Evolutionary conservation across 1,139 yeast species (phyloP).

Genomic region (Blastobotrys elegans): DNA sequence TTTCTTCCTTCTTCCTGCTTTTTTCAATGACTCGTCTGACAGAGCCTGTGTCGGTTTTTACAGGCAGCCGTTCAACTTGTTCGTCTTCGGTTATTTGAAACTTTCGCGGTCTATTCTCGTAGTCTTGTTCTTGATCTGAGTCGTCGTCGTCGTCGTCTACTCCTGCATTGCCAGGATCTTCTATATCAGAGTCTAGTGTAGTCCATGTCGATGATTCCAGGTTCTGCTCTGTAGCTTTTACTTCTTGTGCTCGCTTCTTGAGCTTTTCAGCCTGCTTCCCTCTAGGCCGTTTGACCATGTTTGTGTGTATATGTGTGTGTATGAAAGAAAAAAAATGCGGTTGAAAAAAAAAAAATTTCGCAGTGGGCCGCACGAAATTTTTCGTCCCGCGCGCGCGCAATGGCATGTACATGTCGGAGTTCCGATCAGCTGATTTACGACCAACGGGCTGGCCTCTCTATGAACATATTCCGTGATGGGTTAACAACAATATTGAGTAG

Average conservation of each 20-base stretch:
- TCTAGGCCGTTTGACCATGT: slow-evolving; percentile 30
- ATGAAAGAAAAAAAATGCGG: background rate
- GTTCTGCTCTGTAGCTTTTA: slow-evolving; percentile 20
- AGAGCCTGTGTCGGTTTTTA: slow-evolving; percentile 65
- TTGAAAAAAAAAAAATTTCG: background rate
- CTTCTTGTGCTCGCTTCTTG: slow-evolving; percentile 24
- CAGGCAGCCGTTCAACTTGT: slow-evolving; percentile 70
- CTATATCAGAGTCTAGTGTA: slow-evolving; percentile 22
- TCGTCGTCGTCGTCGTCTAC: slow-evolving; percentile 31
- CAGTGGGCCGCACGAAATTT: background rate
- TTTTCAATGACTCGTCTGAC: slow-evolving; percentile 54
- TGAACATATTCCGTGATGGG: no score
- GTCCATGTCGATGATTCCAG: slow-evolving; percentile 23
- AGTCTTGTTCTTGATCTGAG: slow-evolving; percentile 27
- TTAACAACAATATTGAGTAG: no score
- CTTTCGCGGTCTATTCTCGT: slow-evolving; percentile 32
- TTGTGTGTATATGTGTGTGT: background rate
- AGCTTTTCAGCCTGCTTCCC: slow-evolving; percentile 25
- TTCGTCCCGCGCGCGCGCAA: background rate
- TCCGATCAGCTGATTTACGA: background rate
- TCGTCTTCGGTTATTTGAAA: slow-evolving; percentile 36
- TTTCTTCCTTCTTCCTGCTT: slow-evolving; percentile 25
- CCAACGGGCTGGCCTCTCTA: no score
- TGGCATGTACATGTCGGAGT: background rate
- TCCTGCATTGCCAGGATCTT: slow-evolving; percentile 22